These are phyloP conservation scores for Penicillium maclennaniae DNA, from an alignment of 495 filamentous ascomycete genomes.

Conservation along the genomic window DNA sequence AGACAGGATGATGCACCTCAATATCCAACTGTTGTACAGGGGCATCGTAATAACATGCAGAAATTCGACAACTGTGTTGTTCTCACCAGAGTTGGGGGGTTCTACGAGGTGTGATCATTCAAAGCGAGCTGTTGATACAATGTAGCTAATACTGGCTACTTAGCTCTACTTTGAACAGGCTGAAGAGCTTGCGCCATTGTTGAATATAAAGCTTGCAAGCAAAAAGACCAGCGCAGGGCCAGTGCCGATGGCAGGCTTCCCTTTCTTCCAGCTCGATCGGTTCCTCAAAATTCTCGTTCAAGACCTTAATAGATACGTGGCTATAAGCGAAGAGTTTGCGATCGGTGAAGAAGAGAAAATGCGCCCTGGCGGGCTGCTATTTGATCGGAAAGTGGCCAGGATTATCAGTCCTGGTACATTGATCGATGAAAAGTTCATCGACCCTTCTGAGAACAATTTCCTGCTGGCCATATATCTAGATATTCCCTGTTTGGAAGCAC, in stretches of 20 bases:
- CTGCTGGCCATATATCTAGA: conserved; percentile 69
- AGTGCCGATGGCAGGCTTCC: conserved; percentile 92
- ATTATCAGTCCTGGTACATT: conserved; percentile 92
- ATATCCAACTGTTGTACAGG: conserved; percentile 85
- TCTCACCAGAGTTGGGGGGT: conserved; percentile 85
- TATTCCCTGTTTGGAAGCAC: conserved; percentile 16
- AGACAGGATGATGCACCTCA: conserved; percentile 49
- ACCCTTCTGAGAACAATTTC: conserved; percentile 89
- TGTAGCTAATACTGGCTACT: conserved; percentile 3
- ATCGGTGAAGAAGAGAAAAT: conserved; percentile 61
- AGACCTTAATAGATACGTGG: conserved; percentile 85
- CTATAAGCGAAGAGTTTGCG: conserved; percentile 88
- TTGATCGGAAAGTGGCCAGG: conserved; percentile 77
- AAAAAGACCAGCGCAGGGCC: conserved; percentile 70
- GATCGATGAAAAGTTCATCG: conserved; percentile 96
- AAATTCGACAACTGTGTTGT: conserved; percentile 86
- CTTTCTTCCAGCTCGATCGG: conserved; percentile 84
- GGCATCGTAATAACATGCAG: conserved; percentile 85
- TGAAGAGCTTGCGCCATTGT: conserved; percentile 75
- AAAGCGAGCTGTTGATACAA: background rate
- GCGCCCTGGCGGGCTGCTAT: conserved; percentile 71
- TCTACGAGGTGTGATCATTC: conserved; percentile 67
- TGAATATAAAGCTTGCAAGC: conserved; percentile 83
- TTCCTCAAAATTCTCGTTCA: conserved; percentile 90
- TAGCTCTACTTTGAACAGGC: conserved; percentile 91